Evolutionary conservation across 1,139 yeast species (phyloP), one percentile per base, ranked within the genome.

Genomic region (Pneumocystis canis): DNA sequence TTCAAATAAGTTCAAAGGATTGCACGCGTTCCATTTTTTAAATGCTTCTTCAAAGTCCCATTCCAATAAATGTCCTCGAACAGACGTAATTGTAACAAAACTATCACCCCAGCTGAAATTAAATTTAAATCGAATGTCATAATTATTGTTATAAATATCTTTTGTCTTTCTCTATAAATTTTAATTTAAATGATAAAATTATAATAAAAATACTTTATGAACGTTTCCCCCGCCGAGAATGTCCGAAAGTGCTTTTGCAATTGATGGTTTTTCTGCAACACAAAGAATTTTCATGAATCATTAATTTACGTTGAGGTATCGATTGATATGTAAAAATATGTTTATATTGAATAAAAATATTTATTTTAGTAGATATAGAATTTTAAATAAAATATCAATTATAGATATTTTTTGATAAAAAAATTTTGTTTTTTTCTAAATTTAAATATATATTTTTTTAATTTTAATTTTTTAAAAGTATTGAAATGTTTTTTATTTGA

Each of bases 261-360:
- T 92, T 1, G 96, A 87, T 63, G 95, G 95, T 75, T 94, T 94
- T 75, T 94, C 99, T 1, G 99, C 98, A 65, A 94, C 97, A 74
- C 97, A 92, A 63, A 94, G 80, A 5, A 94, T 82, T 71, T 78
- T 84, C 89, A 86, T 85, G 28, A 57, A 47, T 25, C 16, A 47
- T 11, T 5, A 47, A 47, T 9, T 47, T 47, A 47, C 25, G n/a
- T 7, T 25, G 31, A 25, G 3, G 25, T 47, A 25, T 25, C 30
- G 31, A 11, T 47, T n/a, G 39, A 5, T 35, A 14, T 35, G 11
- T 14, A 35, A 35, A 35, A 35, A 16, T n/a, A n/a, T n/a, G n/a
- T n/a, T n/a, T n/a, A n/a, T n/a, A n/a, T n/a, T n/a, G n/a, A n/a
- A n/a, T n/a, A n/a, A n/a, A n/a, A n/a, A 32, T 32, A 32, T 32